Evolutionary conservation across 148 eudicot species (phyloP).

Genomic region (Rhododendron henanense): DNA sequence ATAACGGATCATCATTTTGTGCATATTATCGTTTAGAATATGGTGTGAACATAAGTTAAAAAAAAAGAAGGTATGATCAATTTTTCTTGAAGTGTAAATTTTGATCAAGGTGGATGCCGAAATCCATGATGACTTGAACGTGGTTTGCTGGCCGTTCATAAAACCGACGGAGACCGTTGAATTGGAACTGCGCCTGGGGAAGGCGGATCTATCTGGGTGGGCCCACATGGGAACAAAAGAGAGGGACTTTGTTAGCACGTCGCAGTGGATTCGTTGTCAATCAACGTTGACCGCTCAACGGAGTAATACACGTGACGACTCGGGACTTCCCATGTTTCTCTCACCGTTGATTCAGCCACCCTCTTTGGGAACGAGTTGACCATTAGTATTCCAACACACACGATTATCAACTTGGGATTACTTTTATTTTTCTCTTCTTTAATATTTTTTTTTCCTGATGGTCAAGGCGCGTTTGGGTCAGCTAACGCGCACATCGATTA

Average conservation of each 20-base stretch:
- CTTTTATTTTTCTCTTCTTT: too few relatives aligned
- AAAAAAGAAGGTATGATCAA: too few relatives aligned
- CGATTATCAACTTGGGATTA: background rate
- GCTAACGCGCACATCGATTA: too few relatives aligned
- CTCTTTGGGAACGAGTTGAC: background rate
- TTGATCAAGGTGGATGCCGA: too few relatives aligned
- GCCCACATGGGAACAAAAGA: background rate
- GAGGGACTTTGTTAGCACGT: background rate
- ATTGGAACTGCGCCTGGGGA: background rate
- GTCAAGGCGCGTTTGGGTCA: too few relatives aligned
- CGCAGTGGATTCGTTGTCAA: slow-evolving; percentile 9
- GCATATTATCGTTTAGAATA: too few relatives aligned
- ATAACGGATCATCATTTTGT: too few relatives aligned
- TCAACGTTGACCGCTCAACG: background rate
- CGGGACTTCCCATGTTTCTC: background rate
- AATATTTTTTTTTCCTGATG: too few relatives aligned
- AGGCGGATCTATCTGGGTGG: background rate
- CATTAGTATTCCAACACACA: background rate
- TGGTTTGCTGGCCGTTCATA: background rate
- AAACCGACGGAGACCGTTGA: background rate
- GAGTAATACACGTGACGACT: slow-evolving; percentile 5
- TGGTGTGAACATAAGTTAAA: too few relatives aligned
- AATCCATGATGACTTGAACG: too few relatives aligned
- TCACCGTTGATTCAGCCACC: background rate
- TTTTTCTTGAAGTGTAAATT: too few relatives aligned